phyloP scores from a whole-genome alignment of 768 basidiomycete genomes.

The Asterophora lycoperdoides region DNA sequence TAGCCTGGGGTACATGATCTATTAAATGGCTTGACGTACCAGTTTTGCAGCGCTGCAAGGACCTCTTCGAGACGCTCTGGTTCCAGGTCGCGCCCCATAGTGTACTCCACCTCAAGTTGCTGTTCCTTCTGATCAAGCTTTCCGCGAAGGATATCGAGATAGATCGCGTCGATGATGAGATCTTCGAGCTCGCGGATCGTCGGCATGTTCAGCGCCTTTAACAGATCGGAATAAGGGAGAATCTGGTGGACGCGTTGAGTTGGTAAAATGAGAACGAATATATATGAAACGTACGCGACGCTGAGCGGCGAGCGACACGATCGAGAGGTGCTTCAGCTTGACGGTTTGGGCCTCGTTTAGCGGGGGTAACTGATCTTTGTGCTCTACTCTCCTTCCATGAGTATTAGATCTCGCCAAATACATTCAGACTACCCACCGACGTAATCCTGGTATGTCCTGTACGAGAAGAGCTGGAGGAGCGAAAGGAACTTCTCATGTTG shows the following conservation, averaged over 20 bases:
- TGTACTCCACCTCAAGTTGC: conserved; percentile 88
- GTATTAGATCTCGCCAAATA: not conserved
- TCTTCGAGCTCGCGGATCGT: conserved; percentile 90
- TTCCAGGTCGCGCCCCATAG: conserved; percentile 88
- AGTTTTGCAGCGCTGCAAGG: conserved; percentile 58
- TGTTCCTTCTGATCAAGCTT: conserved; percentile 91
- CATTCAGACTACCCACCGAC: conserved; percentile 44
- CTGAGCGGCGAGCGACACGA: conserved; percentile 77
- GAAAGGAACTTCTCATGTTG: conserved; percentile 57
- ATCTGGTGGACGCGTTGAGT: conserved; percentile 42
- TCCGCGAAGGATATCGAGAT: conserved; percentile 83
- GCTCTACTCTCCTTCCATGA: conserved; percentile 39
- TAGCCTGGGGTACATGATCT: not conserved
- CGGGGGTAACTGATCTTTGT: conserved; percentile 61
- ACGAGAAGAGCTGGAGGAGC: conserved; percentile 84
- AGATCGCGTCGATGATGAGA: conserved; percentile 95
- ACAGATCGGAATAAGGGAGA: conserved; percentile 74
- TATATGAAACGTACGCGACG: conserved; percentile 54
- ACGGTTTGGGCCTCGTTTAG: conserved; percentile 69
- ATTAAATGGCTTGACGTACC: conserved; percentile 38
- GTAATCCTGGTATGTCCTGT: conserved; percentile 84
- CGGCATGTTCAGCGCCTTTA: conserved; percentile 66
- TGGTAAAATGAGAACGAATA: not conserved
- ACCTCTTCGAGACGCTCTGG: conserved; percentile 62
- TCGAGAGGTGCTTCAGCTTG: conserved; percentile 91